These are phyloP conservation scores for Thelephora aurantiotincta DNA, from an alignment of 768 basidiomycete species.

Conservation along the genomic window DNA sequence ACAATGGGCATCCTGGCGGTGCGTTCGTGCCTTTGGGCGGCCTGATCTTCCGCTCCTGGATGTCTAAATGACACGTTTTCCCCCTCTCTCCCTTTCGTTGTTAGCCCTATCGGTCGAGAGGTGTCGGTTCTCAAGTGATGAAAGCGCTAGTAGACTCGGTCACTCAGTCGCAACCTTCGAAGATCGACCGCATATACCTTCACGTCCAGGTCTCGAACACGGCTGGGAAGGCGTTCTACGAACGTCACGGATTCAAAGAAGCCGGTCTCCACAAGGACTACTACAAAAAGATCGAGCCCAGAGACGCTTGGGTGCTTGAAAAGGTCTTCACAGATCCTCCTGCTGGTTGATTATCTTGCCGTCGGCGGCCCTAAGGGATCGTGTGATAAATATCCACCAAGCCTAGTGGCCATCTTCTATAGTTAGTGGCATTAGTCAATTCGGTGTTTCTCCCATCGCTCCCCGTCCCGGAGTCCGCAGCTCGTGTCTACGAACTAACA, in stretches of 20 bases:
- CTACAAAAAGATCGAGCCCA: conserved; percentile 81
- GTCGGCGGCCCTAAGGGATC: no score
- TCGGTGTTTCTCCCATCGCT: no score
- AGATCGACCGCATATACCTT: conserved; percentile 60
- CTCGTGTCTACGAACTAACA: no score
- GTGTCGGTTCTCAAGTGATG: conserved; percentile 60
- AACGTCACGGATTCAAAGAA: conserved; percentile 68
- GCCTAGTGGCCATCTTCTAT: no score
- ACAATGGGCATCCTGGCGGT: conserved; percentile 88
- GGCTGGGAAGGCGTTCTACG: conserved; percentile 71
- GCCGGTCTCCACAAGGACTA: conserved; percentile 54
- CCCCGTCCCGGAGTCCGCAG: no score
- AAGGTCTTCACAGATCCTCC: conserved; percentile 23
- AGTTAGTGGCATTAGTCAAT: no score
- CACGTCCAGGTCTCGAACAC: conserved; percentile 81
- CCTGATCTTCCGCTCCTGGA: background rate
- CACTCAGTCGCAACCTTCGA: conserved; percentile 32
- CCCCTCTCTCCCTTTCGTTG: background rate
- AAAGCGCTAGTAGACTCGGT: conserved; percentile 56
- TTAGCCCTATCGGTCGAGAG: conserved; percentile 76
- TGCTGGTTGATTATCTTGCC: background rate
- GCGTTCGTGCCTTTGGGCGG: conserved; percentile 16
- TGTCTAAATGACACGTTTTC: background rate
- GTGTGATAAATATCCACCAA: no score
- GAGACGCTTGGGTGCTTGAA: conserved; percentile 81